phyloP scores from a whole-genome alignment of 139 green algal species.

The Limnomonas spitsbergensis region DNA sequence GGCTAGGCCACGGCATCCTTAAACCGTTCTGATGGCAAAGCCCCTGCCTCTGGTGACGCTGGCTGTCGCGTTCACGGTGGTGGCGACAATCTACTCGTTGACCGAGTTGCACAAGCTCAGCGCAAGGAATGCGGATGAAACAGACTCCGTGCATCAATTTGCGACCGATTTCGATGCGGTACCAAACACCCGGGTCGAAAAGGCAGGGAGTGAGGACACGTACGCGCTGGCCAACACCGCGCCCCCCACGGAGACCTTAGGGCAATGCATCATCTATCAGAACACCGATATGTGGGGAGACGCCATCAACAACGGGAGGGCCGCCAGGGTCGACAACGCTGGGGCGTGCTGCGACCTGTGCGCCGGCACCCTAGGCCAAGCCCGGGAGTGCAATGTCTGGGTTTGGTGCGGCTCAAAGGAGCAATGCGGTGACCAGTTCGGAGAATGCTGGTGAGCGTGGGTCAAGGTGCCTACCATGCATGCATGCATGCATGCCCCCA shows the following conservation, averaged over 20 bases:
- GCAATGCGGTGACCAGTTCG: neutral
- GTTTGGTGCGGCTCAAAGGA: neutral
- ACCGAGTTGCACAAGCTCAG: neutral
- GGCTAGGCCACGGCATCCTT: too few relatives aligned
- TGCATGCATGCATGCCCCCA: too few relatives aligned
- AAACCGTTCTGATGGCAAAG: too few relatives aligned
- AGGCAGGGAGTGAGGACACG: neutral
- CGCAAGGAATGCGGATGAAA: neutral
- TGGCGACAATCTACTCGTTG: neutral
- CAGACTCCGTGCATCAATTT: neutral
- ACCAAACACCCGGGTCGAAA: neutral
- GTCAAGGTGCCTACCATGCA: too few relatives aligned
- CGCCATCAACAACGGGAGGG: neutral
- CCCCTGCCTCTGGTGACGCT: too few relatives aligned
- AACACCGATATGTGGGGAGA: neutral
- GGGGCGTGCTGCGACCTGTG: neutral
- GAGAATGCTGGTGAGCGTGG: neutral
- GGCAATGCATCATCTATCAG: neutral
- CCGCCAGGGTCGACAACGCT: neutral
- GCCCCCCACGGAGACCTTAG: neutral
- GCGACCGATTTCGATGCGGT: neutral
- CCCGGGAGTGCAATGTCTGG: neutral
- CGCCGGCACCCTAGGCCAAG: neutral
- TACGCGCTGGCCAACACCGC: neutral
- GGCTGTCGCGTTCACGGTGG: too few relatives aligned